Percentiles rank a stretch among this genome's conserved stretches.
phyloP scores from a whole-genome alignment of 1,284 basidiomycete genomes.

The Pascua guehoae region DNA sequence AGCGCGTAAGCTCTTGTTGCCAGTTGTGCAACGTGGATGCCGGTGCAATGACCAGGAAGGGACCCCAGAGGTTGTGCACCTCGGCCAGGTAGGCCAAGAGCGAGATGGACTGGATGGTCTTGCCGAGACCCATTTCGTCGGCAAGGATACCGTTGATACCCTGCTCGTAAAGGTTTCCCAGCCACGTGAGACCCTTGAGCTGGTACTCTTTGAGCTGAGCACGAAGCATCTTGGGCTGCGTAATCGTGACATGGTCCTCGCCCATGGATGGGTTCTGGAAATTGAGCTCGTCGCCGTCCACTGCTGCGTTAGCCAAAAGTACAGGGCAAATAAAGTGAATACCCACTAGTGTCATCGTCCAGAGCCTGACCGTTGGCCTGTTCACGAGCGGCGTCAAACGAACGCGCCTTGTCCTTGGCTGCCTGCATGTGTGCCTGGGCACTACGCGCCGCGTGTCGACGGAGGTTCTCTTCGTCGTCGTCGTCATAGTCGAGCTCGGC shows the following conservation, averaged over 20 bases:
- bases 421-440: constrained; percentile 84
- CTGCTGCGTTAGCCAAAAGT: constrained; percentile 49
- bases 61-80: constrained; percentile 97
- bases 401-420: constrained; percentile 73
- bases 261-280: constrained; percentile 99
- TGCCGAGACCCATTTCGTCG: constrained; percentile 98
- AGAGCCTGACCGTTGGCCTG: constrained; percentile 54
- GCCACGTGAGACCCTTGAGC: constrained; percentile 96
- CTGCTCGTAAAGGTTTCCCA: constrained; percentile 96
- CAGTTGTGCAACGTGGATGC: constrained; percentile 98
- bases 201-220: constrained; percentile 98
- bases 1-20: constrained; percentile 97
- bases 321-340: background rate
- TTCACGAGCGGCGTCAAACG: constrained; percentile 73
- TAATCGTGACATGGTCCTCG: constrained; percentile 76
- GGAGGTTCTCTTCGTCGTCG: constrained; percentile 86
- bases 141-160: constrained; percentile 98
- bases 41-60: constrained; percentile 98
- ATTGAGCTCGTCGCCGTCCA: constrained; percentile 90
- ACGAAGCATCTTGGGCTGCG: constrained; percentile 94
- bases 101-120: constrained; percentile 99
- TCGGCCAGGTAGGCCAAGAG: constrained; percentile 95
- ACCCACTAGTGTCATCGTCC: constrained; percentile 23
- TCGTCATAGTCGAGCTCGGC: constrained; percentile 92
- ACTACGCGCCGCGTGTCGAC: constrained; percentile 80